These are phyloP conservation scores for Abrus precatorius DNA, from an alignment of 306 rosid genomes.

Conservation along the genomic window DNA sequence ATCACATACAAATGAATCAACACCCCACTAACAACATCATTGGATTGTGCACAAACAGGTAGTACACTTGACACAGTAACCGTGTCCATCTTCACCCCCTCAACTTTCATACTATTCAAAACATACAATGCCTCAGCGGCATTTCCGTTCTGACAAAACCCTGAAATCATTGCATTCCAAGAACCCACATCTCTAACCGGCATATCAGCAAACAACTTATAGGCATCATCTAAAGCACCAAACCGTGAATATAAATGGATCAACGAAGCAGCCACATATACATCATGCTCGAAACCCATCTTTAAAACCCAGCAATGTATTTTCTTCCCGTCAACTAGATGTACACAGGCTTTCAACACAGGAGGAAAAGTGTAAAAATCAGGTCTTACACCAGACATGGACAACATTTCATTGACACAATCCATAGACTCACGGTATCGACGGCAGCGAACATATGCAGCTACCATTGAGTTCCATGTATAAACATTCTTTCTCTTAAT, in stretches of 20 bases:
- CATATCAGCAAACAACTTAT: slow-evolving; percentile 55
- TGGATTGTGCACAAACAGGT: slow-evolving; percentile 52
- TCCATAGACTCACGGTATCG: slow-evolving; percentile 40
- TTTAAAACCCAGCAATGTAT: slow-evolving; percentile 56
- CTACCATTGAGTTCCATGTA: slow-evolving; percentile 59
- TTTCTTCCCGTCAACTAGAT: slow-evolving; percentile 50
- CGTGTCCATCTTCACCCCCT: slow-evolving; percentile 54
- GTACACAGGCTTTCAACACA: slow-evolving; percentile 50
- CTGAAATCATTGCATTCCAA: slow-evolving; percentile 67
- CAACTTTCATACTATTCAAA: slow-evolving; percentile 49
- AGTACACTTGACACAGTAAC: slow-evolving; percentile 57
- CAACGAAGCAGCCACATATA: slow-evolving; percentile 60
- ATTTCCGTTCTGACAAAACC: slow-evolving; percentile 59
- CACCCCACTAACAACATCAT: slow-evolving; percentile 48
- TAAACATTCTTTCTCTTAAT: slow-evolving; percentile 53
- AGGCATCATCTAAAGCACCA: slow-evolving; percentile 43
- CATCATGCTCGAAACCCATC: slow-evolving; percentile 58
- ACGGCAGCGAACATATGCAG: slow-evolving; percentile 49
- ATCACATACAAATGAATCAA: slow-evolving; percentile 62
- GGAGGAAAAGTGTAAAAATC: slow-evolving; percentile 62
- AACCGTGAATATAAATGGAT: slow-evolving; percentile 54
- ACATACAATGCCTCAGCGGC: slow-evolving; percentile 45
- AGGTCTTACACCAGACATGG: slow-evolving; percentile 40
- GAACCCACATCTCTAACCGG: slow-evolving; percentile 55
- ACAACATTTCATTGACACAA: slow-evolving; percentile 45